Base-by-base conservation (phyloP, 352 stramenopile species). In the Globisporangium orthogonon region DNA sequence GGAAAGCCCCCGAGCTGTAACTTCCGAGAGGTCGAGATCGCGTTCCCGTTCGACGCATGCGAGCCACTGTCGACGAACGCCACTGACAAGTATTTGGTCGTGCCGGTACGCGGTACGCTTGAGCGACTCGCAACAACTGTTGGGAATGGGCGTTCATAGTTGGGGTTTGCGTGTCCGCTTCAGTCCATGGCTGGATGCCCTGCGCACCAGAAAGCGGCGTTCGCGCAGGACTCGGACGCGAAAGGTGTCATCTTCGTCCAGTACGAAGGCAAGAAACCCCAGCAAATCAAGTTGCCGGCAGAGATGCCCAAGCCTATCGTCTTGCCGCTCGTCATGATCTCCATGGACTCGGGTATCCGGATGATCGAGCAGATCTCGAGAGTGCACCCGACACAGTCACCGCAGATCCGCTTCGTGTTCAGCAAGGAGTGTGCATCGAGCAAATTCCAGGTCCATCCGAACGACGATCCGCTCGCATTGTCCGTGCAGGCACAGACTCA, bases 261-360 rank as follows among this genome's bases (percentile, higher is more conserved):
- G 56, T 62, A 73, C 30, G 45, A 69, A 17, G 75, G 76, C 35
- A 62, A 76, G 33, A 89, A 89, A 57, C 74, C 75, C 7, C 71
- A 80, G 45, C 72, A 82, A 31, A 69, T 91, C 43, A 62, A 64
- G 13, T 57, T 88, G 41, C 62, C 62, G 1, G 58, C 40, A 2
- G 70, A 79, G 15, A 58, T 86, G 1, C 74, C 73, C 14, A 71
- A 70, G 39, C 58, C 70, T 7, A 76, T 89, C 29, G 48, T 50
- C 3, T 63, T 88, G 17, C 76, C 79, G 2, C 57, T 92, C 33
- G 77, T 83, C 29, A 90, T 90, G 79, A 63, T 90, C 40, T 78
- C 79, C n/a, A 69, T 58, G 23, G 72, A 83, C 59, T 83, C 82
- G 18, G 82, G 82, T 40, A 63, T 62, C 14, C 71, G 66, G 6